Percentiles rank a stretch among this genome's conserved stretches.
Evolutionary conservation across 1,139 yeast genomes (phyloP).

Genomic region (Candida sanyaensis): DNA sequence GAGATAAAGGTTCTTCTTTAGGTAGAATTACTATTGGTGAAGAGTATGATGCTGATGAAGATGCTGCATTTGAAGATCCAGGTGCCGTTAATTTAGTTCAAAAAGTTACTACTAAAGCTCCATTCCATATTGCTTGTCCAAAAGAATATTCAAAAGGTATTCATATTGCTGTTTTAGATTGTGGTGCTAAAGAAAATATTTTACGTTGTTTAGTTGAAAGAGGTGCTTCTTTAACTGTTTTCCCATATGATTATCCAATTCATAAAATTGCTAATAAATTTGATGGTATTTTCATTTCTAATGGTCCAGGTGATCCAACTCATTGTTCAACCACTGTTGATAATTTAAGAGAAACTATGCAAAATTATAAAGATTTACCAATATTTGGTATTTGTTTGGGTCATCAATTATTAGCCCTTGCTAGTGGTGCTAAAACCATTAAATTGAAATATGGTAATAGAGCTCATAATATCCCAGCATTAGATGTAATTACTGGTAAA

Average conservation of each 20-base stretch:
- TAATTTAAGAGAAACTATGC: slow-evolving; percentile 74
- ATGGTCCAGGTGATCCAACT: slow-evolving; percentile 99
- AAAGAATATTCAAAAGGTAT: slow-evolving; percentile 55
- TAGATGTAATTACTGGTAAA: slow-evolving; percentile 84
- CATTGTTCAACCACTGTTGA: slow-evolving; percentile 83
- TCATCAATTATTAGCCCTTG: slow-evolving; percentile 92
- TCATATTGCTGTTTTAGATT: slow-evolving; percentile 92
- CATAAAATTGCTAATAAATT: slow-evolving; percentile 89
- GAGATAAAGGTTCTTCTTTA: slow-evolving; percentile 94
- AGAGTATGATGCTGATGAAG: slow-evolving; percentile 87
- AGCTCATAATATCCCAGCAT: slow-evolving; percentile 97
- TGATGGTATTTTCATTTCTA: slow-evolving; percentile 92
- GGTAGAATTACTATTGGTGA: slow-evolving; percentile 90
- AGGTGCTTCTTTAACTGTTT: slow-evolving; percentile 94
- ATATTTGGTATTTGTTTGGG: slow-evolving; percentile 97
- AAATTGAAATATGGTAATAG: slow-evolving; percentile 97
- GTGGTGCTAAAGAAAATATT: slow-evolving; percentile 98
- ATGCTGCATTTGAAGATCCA: slow-evolving; percentile 92
- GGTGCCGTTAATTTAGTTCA: slow-evolving; percentile 87
- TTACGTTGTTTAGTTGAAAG: slow-evolving; percentile 89
- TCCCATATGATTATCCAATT: slow-evolving; percentile 93
- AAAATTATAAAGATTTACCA: slow-evolving; percentile 65
- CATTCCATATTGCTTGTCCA: slow-evolving; percentile 81
- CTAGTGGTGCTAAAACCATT: slow-evolving; percentile 89
- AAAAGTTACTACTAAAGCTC: slow-evolving; percentile 92